phyloP scores from a whole-genome alignment of 441 rosid species.

The Arabidopsis lyrata region DNA sequence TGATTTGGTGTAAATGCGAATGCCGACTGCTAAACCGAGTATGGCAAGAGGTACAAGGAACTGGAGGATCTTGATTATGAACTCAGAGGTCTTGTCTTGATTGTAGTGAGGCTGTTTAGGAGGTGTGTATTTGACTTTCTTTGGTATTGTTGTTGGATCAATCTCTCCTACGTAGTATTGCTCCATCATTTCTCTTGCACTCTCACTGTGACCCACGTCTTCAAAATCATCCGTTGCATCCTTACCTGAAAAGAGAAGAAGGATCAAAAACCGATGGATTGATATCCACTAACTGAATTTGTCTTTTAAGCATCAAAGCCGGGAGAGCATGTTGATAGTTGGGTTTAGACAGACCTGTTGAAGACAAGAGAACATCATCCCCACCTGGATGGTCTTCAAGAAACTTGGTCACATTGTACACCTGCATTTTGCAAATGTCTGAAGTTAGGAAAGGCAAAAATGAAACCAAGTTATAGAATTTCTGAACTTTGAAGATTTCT shows the following conservation, averaged over 20 bases:
- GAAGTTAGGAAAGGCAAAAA: neutral
- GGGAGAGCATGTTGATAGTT: neutral
- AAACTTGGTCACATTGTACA: conserved; percentile 65
- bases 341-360: conserved; percentile 53
- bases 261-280: neutral
- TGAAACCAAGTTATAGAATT: neutral
- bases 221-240: conserved; percentile 76
- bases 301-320: neutral
- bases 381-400: conserved; percentile 77
- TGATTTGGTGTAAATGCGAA: conserved; percentile 61
- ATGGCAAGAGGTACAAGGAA: conserved; percentile 71
- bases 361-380: conserved; percentile 65
- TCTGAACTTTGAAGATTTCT: neutral
- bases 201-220: conserved; percentile 67
- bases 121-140: conserved; percentile 52
- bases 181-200: conserved; percentile 64
- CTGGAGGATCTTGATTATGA: conserved; percentile 68
- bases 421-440: conserved; percentile 43
- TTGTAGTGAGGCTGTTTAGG: conserved; percentile 70
- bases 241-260: conserved; percentile 50
- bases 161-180: conserved; percentile 62
- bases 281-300: conserved; percentile 6
- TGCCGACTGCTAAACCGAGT: conserved; percentile 63
- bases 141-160: conserved; percentile 54
- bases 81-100: conserved; percentile 68